Evolutionary conservation across 768 basidiomycete species (phyloP), one percentile per base, ranked within the genome.

Genomic region (Agrocybe chaxingu): DNA sequence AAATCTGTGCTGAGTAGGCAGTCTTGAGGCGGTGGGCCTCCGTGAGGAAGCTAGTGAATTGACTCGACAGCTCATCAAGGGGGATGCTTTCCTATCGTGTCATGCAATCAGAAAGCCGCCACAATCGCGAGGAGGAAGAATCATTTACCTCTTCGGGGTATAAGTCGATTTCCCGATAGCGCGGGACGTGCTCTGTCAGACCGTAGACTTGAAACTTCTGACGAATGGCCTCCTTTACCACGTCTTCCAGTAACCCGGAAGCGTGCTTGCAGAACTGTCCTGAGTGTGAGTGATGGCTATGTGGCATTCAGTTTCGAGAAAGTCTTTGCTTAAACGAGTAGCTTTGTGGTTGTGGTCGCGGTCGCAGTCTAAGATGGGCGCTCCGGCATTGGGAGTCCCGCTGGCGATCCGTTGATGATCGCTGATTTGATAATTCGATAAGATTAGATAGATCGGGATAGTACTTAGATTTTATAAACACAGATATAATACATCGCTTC

Each of bases 261-360:
- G 92, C 96, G 62, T 98, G 95, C 56, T 82, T 85, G 73, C 95
- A 96, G 70, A 94, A 96, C 61, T 95, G 86, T 30, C 94, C 93
- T 0, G 92, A 96, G 62, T 97, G 93, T 13, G 89, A 92, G 67
- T 94, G 92, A 63, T 92, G 91, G 62, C 85, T 89, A 60, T 81
- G 72, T 51, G 84, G 85, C 70, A 73, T 74, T 31, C 36, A 10
- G 33, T 19, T 16, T 38, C n/a, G 29, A 24, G 16, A 12, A 5
- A 19, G 12, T 43, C n/a, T 12, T 12, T 8, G 8, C 16, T 30
- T 1, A 43, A 12, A 30, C n/a, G 16, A 6, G 12, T 16, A 30
- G 16, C 12, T 19, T 43, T 16, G 42, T 12, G 29, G 29, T 43
- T 30, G n/a, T 43, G 16, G 30, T 43, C 42, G 16, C 34, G 34